phyloP scores from a whole-genome alignment of 306 rosid species.

The Glycyrrhiza uralensis region DNA sequence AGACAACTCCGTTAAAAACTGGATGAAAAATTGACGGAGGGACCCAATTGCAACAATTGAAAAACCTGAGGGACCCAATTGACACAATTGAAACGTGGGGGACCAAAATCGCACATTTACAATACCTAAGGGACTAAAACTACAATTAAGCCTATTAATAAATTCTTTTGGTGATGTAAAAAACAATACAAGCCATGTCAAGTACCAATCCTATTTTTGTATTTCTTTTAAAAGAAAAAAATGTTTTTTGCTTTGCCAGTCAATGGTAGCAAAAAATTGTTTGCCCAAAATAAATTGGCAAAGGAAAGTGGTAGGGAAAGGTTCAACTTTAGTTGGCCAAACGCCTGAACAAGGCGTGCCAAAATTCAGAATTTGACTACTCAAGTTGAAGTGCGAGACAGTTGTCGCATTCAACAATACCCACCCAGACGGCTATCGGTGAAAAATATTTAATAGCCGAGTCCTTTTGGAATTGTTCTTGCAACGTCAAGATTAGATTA shows the following conservation, averaged over 20 bases:
- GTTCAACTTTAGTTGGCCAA: slow-evolving; percentile 33
- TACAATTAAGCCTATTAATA: no score
- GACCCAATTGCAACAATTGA: no score
- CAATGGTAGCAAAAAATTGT: background rate
- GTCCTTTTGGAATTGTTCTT: background rate
- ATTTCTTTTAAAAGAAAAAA: background rate
- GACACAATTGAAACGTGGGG: no score
- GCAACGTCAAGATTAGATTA: background rate
- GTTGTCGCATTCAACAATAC: slow-evolving; percentile 14
- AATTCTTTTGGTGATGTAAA: no score
- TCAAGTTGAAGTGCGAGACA: slow-evolving; percentile 29
- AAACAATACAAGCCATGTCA: background rate
- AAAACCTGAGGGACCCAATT: no score
- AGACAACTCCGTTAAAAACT: no score
- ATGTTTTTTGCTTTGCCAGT: background rate
- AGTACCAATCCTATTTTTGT: background rate
- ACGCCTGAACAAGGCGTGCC: slow-evolving; percentile 15
- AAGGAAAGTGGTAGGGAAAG: slow-evolving; percentile 17
- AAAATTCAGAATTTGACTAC: slow-evolving; percentile 22
- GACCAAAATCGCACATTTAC: no score
- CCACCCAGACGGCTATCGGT: background rate
- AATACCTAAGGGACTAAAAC: no score
- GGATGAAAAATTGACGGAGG: no score
- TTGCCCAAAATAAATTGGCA: background rate
- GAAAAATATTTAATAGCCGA: background rate